A percentile compares a stretch with the other conserved stretches of the same genome.
Evolutionary conservation across 208 protist genomes (phyloP).

Genomic region (Trypanosoma lewisi): DNA sequence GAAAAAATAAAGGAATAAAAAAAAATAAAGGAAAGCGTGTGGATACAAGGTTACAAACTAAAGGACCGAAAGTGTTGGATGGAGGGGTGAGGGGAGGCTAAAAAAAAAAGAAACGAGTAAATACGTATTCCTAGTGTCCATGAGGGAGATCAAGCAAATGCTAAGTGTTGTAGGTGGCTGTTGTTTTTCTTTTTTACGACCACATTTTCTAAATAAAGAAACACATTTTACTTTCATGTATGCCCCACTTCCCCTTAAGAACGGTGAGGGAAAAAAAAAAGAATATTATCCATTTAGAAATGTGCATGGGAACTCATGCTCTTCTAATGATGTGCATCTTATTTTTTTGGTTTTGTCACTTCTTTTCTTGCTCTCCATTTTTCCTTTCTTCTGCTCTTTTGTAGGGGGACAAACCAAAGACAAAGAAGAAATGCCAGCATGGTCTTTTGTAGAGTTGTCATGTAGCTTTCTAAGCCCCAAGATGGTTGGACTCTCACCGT

Average conservation of each 20-base stretch:
- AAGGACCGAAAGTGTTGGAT: too few species aligned
- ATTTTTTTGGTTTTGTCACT: not conserved
- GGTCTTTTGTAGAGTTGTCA: slow-evolving; percentile 69
- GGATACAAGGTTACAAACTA: slow-evolving; percentile 2
- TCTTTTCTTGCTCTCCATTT: slow-evolving; percentile 2
- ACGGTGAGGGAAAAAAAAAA: too few species aligned
- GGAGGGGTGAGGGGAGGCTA: too few species aligned
- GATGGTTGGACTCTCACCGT: slow-evolving; percentile 60
- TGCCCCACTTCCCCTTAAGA: too few species aligned
- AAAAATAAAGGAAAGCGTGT: not conserved
- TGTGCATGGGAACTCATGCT: not conserved
- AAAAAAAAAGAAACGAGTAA: slow-evolving; percentile 3
- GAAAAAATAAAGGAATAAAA: not conserved
- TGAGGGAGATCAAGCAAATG: not conserved
- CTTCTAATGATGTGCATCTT: not conserved
- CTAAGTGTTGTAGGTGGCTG: not conserved
- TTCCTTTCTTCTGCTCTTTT: not conserved
- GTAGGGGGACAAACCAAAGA: too few species aligned
- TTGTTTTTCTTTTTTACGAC: slow-evolving; percentile 11
- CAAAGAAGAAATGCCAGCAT: slow-evolving; percentile 34
- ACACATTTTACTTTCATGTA: not conserved
- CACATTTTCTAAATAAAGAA: not conserved
- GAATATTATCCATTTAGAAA: not conserved
- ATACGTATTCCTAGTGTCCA: not conserved
- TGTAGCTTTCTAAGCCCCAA: slow-evolving; percentile 75